Evolutionary conservation across 2,329 filamentous ascomycete genomes (phyloP).

Genomic region (Curvularia spicifera): DNA sequence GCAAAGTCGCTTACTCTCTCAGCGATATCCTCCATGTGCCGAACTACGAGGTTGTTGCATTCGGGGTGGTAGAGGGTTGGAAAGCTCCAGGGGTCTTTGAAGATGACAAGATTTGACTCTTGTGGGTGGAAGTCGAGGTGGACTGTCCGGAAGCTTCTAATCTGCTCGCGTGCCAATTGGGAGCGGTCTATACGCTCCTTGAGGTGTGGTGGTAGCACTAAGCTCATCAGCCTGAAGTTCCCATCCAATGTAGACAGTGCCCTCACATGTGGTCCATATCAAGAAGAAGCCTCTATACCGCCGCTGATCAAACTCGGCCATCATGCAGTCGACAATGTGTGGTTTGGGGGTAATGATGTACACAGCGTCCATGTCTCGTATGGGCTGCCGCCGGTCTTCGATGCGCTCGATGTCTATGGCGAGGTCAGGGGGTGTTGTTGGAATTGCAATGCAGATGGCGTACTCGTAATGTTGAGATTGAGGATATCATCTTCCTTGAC

Average conservation of each 20-base stretch:
- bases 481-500: conserved; percentile 96
- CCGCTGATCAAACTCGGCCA: conserved; percentile 86
- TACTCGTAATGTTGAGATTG: conserved; percentile 95
- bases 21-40: conserved; percentile 83
- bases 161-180: conserved; percentile 71
- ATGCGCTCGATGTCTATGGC: conserved; percentile 87
- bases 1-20: conserved; percentile 71
- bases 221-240: conserved; percentile 5
- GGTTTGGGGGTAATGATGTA: conserved; percentile 87
- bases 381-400: conserved; percentile 81
- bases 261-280: conserved; percentile 77
- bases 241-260: neutral
- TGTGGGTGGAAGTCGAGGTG: conserved; percentile 89
- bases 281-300: conserved; percentile 81
- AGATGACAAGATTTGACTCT: conserved; percentile 89
- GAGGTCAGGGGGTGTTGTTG: conserved; percentile 35
- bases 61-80: conserved; percentile 87
- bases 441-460: conserved; percentile 39
- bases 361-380: conserved; percentile 91
- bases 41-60: conserved; percentile 82
- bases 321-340: conserved; percentile 89
- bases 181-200: conserved; percentile 77
- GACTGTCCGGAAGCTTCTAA: conserved; percentile 80
- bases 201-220: conserved; percentile 71
- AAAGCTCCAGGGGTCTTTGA: conserved; percentile 95